Percentiles rank a stretch among this genome's conserved stretches.
Evolutionary conservation across 1,139 yeast species (phyloP).

Genomic region (Blastobotrys proliferans): DNA sequence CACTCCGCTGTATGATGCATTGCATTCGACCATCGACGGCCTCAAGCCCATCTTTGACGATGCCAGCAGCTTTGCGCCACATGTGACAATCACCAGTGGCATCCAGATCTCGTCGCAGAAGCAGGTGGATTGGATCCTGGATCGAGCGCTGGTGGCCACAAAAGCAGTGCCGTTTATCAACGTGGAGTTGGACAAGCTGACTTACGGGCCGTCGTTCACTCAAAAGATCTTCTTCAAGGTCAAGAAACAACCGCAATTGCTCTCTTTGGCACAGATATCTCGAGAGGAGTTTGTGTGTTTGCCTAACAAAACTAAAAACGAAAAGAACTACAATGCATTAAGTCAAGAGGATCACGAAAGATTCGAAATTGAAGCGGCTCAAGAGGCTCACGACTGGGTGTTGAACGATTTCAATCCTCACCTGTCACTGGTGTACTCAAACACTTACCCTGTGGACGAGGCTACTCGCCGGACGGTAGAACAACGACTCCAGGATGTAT

Average conservation of each 20-base stretch:
- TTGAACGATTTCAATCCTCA: constrained; percentile 63
- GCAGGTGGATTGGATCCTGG: constrained; percentile 54
- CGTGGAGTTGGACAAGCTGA: constrained; percentile 30
- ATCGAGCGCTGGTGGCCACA: constrained; percentile 64
- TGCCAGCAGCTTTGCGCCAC: constrained; percentile 68
- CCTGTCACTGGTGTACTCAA: constrained; percentile 66
- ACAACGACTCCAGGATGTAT: constrained; percentile 65
- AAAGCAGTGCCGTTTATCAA: constrained; percentile 32
- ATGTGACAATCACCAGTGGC: constrained; percentile 67
- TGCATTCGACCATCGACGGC: constrained; percentile 59
- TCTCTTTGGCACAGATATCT: constrained; percentile 64
- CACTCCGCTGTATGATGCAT: constrained; percentile 52
- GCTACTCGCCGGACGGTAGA: constrained; percentile 65
- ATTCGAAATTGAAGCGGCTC: constrained; percentile 26
- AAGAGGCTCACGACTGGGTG: constrained; percentile 50
- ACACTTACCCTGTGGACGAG: constrained; percentile 61
- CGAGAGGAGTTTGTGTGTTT: constrained; percentile 60
- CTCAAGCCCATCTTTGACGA: constrained; percentile 67
- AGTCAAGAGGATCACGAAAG: constrained; percentile 26
- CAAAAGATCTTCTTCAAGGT: constrained; percentile 63
- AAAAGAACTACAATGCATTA: constrained; percentile 27
- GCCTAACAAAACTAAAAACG: constrained; percentile 32
- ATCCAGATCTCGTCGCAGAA: constrained; percentile 45
- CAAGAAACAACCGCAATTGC: constrained; percentile 50
- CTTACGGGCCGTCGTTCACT: constrained; percentile 45